Evolutionary conservation across 805 yeast genomes (phyloP).

Genomic region (Maudiozyma saulgeensis): DNA sequence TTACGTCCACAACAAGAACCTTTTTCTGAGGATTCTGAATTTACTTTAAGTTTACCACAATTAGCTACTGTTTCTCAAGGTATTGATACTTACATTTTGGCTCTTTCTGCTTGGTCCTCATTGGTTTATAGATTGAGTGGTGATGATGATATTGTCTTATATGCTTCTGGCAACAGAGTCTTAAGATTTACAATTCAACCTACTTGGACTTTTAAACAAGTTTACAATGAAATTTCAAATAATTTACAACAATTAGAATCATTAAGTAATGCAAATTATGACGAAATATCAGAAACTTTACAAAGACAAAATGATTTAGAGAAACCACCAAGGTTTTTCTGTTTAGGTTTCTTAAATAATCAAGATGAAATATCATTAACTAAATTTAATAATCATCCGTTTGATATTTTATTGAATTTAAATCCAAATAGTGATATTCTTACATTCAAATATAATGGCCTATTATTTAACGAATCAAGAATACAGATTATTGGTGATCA

Average conservation of each 20-base stretch:
- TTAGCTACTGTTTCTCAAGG: conserved; percentile 19
- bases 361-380: conserved; percentile 33
- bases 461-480: conserved; percentile 64
- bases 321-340: conserved; percentile 52
- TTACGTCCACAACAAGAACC: conserved; percentile 64
- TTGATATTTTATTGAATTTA: conserved; percentile 37
- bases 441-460: conserved; percentile 50
- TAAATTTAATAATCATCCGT: conserved; percentile 30
- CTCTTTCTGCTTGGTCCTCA: conserved; percentile 58
- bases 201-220: conserved; percentile 41
- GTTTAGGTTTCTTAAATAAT: conserved; percentile 33
- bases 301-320: conserved; percentile 43
- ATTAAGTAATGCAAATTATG: conserved; percentile 36
- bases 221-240: conserved; percentile 36
- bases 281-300: conserved; percentile 45
- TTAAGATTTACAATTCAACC: conserved; percentile 55
- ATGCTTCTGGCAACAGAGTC: conserved; percentile 38
- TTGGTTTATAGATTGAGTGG: conserved; percentile 78
- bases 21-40: conserved; percentile 50
- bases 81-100: conserved; percentile 36
- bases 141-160: conserved; percentile 86
- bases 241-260: conserved; percentile 25
- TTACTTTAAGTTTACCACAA: conserved; percentile 28
- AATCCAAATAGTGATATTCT: conserved; percentile 10
- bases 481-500: conserved; percentile 65